Percentiles rank a stretch among this genome's conserved stretches.
Evolutionary conservation across 139 green algal species (phyloP).

Genomic region (Marvania coccoides): DNA sequence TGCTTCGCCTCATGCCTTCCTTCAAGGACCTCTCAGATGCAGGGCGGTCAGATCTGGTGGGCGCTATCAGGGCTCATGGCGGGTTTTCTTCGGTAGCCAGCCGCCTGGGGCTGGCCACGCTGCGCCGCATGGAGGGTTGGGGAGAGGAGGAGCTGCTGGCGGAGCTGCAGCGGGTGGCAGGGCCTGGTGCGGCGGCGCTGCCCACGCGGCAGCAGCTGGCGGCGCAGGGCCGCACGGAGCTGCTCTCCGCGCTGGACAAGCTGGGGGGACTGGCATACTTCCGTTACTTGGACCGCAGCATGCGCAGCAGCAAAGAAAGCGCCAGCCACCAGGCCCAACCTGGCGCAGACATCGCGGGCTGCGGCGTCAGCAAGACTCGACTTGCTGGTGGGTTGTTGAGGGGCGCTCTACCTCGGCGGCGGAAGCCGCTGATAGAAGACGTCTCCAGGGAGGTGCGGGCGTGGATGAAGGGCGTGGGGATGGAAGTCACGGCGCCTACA

Average conservation of each 20-base stretch:
- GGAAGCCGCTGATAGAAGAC: too few species aligned
- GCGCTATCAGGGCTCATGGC: slow-evolving; percentile 23
- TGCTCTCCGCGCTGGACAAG: background rate
- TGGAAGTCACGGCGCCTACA: too few species aligned
- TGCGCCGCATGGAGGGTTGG: background rate
- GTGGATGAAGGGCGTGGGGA: too few species aligned
- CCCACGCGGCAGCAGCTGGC: slow-evolving; percentile 4
- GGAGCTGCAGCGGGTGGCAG: background rate
- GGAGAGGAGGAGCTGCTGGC: slow-evolving; percentile 1
- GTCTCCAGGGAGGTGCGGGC: too few species aligned
- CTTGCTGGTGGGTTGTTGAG: too few species aligned
- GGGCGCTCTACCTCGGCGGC: too few species aligned
- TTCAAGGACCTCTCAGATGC: slow-evolving; percentile 16
- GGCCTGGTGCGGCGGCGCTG: background rate
- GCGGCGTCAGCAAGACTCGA: too few species aligned
- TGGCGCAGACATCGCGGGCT: too few species aligned
- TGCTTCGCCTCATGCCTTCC: slow-evolving; percentile 10
- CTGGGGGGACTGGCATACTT: slow-evolving; percentile 4
- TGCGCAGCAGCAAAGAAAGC: too few species aligned
- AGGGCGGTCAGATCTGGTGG: slow-evolving; percentile 23
- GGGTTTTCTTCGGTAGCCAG: slow-evolving; percentile 17
- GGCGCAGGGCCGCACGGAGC: slow-evolving; percentile 2
- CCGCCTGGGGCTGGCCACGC: slow-evolving; percentile 10
- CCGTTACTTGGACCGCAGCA: background rate
- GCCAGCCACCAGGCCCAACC: too few species aligned